Evolutionary conservation across 129 eudicot species (phyloP).

Genomic region (Escallonia rubra): DNA sequence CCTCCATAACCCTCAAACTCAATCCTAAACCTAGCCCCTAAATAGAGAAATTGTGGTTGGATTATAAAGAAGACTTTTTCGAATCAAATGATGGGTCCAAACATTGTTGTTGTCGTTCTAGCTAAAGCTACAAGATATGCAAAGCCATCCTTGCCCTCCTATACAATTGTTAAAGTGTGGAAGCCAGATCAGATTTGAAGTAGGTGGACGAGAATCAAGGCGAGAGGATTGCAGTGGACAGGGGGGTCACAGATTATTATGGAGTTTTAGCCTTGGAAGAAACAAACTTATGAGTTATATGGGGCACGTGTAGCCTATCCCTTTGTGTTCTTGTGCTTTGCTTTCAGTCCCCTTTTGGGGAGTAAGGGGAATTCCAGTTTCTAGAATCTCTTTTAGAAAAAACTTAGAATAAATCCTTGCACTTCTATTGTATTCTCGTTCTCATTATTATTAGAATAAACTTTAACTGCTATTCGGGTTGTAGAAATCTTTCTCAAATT

Average conservation of each 20-base stretch:
- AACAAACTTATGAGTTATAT: slow-evolving; percentile 31
- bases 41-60: too few relatives aligned
- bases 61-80: too few relatives aligned
- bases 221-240: not conserved
- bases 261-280: slow-evolving; percentile 60
- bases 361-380: slow-evolving; percentile 24
- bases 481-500: too few relatives aligned
- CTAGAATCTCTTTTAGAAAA: slow-evolving; percentile 28
- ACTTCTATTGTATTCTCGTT: not conserved
- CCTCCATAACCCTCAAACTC: too few relatives aligned
- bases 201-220: not conserved
- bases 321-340: slow-evolving; percentile 10
- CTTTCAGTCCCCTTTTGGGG: slow-evolving; percentile 60
- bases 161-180: too few relatives aligned
- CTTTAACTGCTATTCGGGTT: too few relatives aligned
- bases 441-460: not conserved
- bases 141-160: too few relatives aligned
- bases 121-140: too few relatives aligned
- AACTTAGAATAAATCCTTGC: not conserved
- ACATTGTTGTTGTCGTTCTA: too few relatives aligned
- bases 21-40: too few relatives aligned
- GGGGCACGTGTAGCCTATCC: slow-evolving; percentile 29
- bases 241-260: too few relatives aligned
- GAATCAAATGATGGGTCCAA: too few relatives aligned
- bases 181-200: not conserved